phyloP scores from a whole-genome alignment of 2,329 filamentous ascomycete species.

The Lasiodiplodia sp. region DNA sequence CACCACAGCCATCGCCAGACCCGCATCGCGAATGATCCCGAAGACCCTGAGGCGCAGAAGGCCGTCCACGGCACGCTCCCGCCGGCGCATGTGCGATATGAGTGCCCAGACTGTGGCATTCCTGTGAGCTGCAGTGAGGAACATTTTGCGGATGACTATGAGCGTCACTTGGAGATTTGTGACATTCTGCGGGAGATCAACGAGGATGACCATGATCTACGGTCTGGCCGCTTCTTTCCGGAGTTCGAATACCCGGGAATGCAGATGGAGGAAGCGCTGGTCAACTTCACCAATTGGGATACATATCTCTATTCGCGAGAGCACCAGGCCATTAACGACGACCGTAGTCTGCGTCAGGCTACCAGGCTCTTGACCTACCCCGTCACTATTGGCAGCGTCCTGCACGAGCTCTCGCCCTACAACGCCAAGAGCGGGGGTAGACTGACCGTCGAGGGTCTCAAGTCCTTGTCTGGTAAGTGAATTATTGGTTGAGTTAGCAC shows the following conservation, averaged over 20 bases:
- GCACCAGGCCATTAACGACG: constrained; percentile 89
- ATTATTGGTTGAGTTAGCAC: constrained; percentile 33
- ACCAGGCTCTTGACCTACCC: constrained; percentile 95
- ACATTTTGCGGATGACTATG: constrained; percentile 96
- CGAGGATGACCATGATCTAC: constrained; percentile 95
- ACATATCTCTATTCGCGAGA: constrained; percentile 93
- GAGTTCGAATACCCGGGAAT: constrained; percentile 91
- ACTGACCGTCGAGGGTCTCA: constrained; percentile 85
- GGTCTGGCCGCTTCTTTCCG: constrained; percentile 88
- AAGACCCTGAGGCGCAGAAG: constrained; percentile 69
- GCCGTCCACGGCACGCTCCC: constrained; percentile 63
- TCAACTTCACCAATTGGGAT: constrained; percentile 99
- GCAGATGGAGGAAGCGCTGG: constrained; percentile 88
- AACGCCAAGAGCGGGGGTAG: constrained; percentile 76
- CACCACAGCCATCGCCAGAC: constrained; percentile 86
- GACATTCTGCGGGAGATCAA: constrained; percentile 92
- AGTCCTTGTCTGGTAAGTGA: constrained; percentile 84
- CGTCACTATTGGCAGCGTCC: constrained; percentile 84
- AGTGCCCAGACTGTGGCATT: constrained; percentile 95
- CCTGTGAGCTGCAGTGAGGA: constrained; percentile 93
- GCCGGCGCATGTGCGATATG: constrained; percentile 86
- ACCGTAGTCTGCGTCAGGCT: constrained; percentile 89
- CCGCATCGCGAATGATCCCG: constrained; percentile 68
- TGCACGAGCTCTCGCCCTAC: constrained; percentile 96
- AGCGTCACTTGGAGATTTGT: constrained; percentile 89